Percentiles rank a stretch among this genome's conserved stretches.
Evolutionary conservation across 2,329 filamentous ascomycete species (phyloP).

Genomic region (Fusarium beomiforme): DNA sequence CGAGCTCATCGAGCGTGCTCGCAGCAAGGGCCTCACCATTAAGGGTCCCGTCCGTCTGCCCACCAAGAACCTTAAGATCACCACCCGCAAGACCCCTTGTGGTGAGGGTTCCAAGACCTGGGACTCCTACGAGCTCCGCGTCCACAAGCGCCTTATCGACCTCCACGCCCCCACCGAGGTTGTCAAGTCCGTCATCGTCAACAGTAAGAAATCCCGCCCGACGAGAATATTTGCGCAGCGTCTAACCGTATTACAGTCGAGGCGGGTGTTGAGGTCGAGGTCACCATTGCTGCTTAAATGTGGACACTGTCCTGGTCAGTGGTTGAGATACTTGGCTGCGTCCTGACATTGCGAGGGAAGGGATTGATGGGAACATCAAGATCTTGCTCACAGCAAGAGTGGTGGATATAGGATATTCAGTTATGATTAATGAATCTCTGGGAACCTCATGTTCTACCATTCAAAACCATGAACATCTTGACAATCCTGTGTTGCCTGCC

Average conservation of each 20-base stretch:
- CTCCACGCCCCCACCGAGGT: conserved; percentile 97
- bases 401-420: conserved; percentile 35
- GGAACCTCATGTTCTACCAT: conserved; percentile 32
- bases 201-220: conserved; percentile 58
- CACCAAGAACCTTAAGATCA: conserved; percentile 96
- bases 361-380: conserved; percentile 32
- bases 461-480: not conserved
- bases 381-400: conserved; percentile 26
- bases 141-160: conserved; percentile 98
- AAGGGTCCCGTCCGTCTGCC: conserved; percentile 98
- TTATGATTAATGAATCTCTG: conserved; percentile 38
- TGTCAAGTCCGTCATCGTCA: conserved; percentile 96
- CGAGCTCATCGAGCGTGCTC: conserved; percentile 98
- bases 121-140: conserved; percentile 99
- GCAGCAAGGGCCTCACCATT: conserved; percentile 97
- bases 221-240: not conserved
- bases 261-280: conserved; percentile 92
- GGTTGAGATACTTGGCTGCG: not conserved
- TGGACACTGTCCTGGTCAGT: conserved; percentile 13
- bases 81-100: conserved; percentile 98
- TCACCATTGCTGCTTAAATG: conserved; percentile 79
- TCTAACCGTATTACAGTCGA: conserved; percentile 61
- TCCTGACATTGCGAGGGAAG: conserved; percentile 38
- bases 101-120: conserved; percentile 99
- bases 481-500: not conserved